Base-by-base conservation (phyloP, 2,329 filamentous ascomycete species). In the Fonsecaea pedrosoi region DNA sequence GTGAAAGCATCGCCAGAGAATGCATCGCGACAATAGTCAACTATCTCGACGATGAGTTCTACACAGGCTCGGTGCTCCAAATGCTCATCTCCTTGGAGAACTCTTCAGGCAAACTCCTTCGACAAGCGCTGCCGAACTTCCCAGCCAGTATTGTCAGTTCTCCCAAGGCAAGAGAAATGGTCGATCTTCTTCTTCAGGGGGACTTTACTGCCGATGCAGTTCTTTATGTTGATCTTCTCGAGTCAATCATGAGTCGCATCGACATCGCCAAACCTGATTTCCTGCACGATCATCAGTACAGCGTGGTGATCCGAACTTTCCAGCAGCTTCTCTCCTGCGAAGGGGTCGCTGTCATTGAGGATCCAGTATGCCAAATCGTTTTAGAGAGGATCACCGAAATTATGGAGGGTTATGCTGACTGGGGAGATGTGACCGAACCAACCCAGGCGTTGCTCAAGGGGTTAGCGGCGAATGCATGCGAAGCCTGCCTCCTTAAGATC, bases 371-470 rank as follows among this genome's bases (percentile, higher is more conserved):
- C 77, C 25, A 81, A 77, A 70, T 74, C 70, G 30, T 64, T 15
- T 69, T 73, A 10, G 76, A 81, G 65, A 72, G 81, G 56, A 78
- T 78, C 4, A 76, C 75, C 42, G 78, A 78, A 12, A 77, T 81
- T 40, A 71, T 78, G 9, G 78, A 80, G 59, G 77, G 80, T 62
- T 81, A 78, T 66, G 76, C 76, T 38, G 81, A 82, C 65, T 74
- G 82, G 25, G 66, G 69, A 18, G 73, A 77, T n/a, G 80, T 35
- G 35, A 48, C 78, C 61, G 65, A 75, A 1, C 73, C 73, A 48
- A 75, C 66, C 6, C 30, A 54, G n/a, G 18, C 18, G 1, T 66
- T 69, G 30, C 50, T 73, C 21, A 63, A 62, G 25, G 30, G 12
- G 5, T 38, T 72, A 25, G 60, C 69, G 21, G 59, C 60, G 4